Conservation (phyloP, 768 basidiomycete species). For the Crassisporium funariophilum region DNA sequence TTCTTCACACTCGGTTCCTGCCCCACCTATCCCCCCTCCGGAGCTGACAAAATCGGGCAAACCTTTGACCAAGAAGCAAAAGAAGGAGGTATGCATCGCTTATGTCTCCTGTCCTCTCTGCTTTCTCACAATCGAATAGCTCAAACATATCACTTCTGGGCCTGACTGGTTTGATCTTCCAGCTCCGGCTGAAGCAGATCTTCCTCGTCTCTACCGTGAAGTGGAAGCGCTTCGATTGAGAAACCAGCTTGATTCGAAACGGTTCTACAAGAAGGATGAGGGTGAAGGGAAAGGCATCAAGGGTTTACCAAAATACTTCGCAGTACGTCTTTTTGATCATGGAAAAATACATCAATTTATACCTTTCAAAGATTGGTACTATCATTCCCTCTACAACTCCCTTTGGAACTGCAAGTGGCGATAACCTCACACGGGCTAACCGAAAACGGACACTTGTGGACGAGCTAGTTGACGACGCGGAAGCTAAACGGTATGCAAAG, state of each 20-base stretch:
- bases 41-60: slow-evolving; percentile 63
- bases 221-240: slow-evolving; percentile 85
- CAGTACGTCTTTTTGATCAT: slow-evolving; percentile 52
- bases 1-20: slow-evolving; percentile 51
- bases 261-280: slow-evolving; percentile 87
- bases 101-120: neutral
- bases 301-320: slow-evolving; percentile 86
- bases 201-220: slow-evolving; percentile 80
- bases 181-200: slow-evolving; percentile 76
- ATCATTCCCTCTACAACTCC: slow-evolving; percentile 71
- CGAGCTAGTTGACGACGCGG: slow-evolving; percentile 86
- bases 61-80: slow-evolving; percentile 70
- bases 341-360: neutral
- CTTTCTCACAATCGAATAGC: slow-evolving; percentile 37
- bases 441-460: slow-evolving; percentile 86
- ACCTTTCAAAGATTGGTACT: slow-evolving; percentile 68
- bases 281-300: slow-evolving; percentile 85
- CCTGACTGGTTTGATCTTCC: slow-evolving; percentile 89
- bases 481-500: slow-evolving; percentile 87
- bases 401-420: slow-evolving; percentile 67
- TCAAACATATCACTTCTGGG: slow-evolving; percentile 73
- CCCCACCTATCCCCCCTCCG: slow-evolving; percentile 63
- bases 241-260: slow-evolving; percentile 89
- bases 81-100: slow-evolving; percentile 57
- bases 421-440: slow-evolving; percentile 69